These are phyloP conservation scores for Leccinum subtestaceum DNA, from an alignment of 768 basidiomycete species.

Conservation along the genomic window DNA sequence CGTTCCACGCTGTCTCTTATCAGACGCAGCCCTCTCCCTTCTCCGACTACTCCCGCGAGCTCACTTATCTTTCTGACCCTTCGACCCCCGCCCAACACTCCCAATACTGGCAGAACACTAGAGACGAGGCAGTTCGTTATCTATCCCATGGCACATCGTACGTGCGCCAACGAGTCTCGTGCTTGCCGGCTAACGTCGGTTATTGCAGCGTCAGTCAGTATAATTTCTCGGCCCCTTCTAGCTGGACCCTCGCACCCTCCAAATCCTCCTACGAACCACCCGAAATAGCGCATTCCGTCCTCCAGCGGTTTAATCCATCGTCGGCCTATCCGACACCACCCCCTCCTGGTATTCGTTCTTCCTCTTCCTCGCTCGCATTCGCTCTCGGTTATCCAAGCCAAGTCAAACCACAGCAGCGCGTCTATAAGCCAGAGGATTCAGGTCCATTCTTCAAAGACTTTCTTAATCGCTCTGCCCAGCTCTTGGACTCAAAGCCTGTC, in stretches of 20 bases:
- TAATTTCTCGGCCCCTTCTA: slow-evolving; percentile 34
- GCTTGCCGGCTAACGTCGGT: slow-evolving; percentile 4
- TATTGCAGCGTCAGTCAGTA: slow-evolving; percentile 25
- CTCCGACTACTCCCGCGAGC: slow-evolving; percentile 64
- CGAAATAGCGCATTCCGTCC: slow-evolving; percentile 60
- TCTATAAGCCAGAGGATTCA: slow-evolving; percentile 57
- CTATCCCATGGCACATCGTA: slow-evolving; percentile 54
- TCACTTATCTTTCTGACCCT: slow-evolving; percentile 53
- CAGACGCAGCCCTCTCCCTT: slow-evolving; percentile 46
- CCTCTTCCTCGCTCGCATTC: slow-evolving; percentile 72
- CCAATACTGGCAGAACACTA: slow-evolving; percentile 62
- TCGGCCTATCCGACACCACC: slow-evolving; percentile 72
- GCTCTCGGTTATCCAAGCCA: slow-evolving; percentile 55
- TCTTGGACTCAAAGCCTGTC: slow-evolving; percentile 33
- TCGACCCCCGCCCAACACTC: slow-evolving; percentile 44
- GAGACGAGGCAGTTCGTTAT: slow-evolving; percentile 60
- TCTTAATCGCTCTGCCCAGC: slow-evolving; percentile 46
- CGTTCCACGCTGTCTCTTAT: slow-evolving; percentile 27
- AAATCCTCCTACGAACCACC: slow-evolving; percentile 53
- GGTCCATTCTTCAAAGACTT: slow-evolving; percentile 64
- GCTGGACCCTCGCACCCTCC: slow-evolving; percentile 42
- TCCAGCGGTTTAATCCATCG: slow-evolving; percentile 60
- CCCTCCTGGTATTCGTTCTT: slow-evolving; percentile 56
- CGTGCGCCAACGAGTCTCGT: slow-evolving; percentile 20
- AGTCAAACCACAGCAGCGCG: slow-evolving; percentile 23